phyloP scores from a whole-genome alignment of 306 rosid species.

The Prunus armeniaca region DNA sequence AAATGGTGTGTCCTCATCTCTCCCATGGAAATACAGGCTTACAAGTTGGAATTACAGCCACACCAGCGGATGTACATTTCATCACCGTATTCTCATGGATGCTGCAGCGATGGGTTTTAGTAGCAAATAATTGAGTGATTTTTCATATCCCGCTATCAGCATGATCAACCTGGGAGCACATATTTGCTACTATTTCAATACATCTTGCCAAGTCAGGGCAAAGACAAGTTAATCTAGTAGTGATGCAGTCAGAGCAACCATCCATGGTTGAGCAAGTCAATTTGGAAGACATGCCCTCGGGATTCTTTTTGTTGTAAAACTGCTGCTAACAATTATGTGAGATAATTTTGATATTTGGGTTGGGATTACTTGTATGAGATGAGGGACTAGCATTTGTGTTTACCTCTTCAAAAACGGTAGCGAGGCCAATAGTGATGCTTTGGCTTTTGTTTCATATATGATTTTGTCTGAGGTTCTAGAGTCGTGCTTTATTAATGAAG shows the following conservation, averaged over 20 bases:
- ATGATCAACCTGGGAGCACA: not conserved
- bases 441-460: not conserved
- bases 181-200: not conserved
- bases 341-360: conserved; percentile 20
- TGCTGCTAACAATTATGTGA: conserved; percentile 21
- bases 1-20: conserved; percentile 25
- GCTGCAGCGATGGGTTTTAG: not conserved
- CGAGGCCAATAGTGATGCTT: not conserved
- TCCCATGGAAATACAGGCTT: conserved; percentile 82
- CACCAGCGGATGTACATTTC: conserved; percentile 19
- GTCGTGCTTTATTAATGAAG: too few species aligned
- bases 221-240: not conserved
- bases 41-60: conserved; percentile 60
- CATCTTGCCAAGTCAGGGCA: conserved; percentile 21
- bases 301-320: conserved; percentile 26
- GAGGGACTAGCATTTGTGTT: conserved; percentile 2
- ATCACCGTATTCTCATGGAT: not conserved
- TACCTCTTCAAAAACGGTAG: not conserved
- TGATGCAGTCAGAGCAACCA: conserved; percentile 1
- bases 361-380: conserved; percentile 16
- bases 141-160: conserved; percentile 6
- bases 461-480: not conserved
- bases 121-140: not conserved
- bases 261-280: conserved; percentile 23
- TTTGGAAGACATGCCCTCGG: not conserved